Evolutionary conservation across 2,329 filamentous ascomycete species (phyloP).

Genomic region (Tolypocladium tropicale): DNA sequence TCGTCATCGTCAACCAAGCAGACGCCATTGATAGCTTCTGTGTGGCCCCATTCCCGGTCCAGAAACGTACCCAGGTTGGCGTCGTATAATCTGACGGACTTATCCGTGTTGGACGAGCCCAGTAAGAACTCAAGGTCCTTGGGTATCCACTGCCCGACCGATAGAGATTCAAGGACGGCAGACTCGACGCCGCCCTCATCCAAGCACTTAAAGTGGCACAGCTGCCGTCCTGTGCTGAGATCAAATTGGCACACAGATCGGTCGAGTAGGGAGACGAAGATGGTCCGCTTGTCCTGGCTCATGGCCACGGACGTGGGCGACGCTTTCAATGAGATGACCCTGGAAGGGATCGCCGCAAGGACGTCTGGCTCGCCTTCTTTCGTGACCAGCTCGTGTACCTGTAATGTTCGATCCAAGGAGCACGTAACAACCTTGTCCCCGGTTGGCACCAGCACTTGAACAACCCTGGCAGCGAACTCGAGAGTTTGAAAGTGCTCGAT

Average conservation of each 20-base stretch:
- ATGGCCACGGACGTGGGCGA: slow-evolving; percentile 79
- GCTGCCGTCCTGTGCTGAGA: slow-evolving; percentile 55
- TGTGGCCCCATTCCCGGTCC: slow-evolving; percentile 89
- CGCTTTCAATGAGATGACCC: slow-evolving; percentile 72
- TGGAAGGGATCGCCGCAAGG: slow-evolving; percentile 66
- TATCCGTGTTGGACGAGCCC: slow-evolving; percentile 90
- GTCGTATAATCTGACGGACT: slow-evolving; percentile 87
- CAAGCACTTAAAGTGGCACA: slow-evolving; percentile 69
- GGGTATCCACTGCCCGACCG: slow-evolving; percentile 46
- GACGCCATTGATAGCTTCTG: slow-evolving; percentile 83
- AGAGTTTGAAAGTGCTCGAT: slow-evolving; percentile 84
- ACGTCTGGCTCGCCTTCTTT: slow-evolving; percentile 54
- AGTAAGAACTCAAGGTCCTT: slow-evolving; percentile 58
- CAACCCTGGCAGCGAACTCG: slow-evolving; percentile 83
- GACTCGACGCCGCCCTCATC: slow-evolving; percentile 74
- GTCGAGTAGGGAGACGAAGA: slow-evolving; percentile 51
- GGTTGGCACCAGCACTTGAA: slow-evolving; percentile 61
- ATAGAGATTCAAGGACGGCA: slow-evolving; percentile 72
- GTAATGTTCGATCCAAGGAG: slow-evolving; percentile 78
- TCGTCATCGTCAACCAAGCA: slow-evolving; percentile 55
- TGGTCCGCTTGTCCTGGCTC: slow-evolving; percentile 47
- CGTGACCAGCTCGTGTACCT: slow-evolving; percentile 68
- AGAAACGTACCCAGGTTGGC: slow-evolving; percentile 65
- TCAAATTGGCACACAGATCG: slow-evolving; percentile 52
- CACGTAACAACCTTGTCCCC: slow-evolving; percentile 72